Percentiles rank a stretch among this genome's conserved stretches.
Evolutionary conservation across 108 stramenopile species (phyloP).

Genomic region (Asterionellopsis glacialis): DNA sequence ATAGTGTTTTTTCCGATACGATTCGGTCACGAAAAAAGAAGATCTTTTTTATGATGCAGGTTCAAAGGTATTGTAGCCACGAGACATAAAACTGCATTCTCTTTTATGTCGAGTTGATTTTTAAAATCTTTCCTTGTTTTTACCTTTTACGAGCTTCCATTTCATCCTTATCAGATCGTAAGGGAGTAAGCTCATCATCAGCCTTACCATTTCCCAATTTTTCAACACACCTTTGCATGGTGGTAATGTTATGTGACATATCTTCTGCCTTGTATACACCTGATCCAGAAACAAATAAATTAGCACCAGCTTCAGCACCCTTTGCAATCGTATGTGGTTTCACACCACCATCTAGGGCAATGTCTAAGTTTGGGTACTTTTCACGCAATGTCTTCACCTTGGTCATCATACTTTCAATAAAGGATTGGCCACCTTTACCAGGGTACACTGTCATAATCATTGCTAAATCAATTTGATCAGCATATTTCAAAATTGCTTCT

Average conservation of each 20-base stretch:
- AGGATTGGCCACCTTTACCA: slow-evolving; percentile 85
- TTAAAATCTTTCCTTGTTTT: no score
- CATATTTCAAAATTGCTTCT: slow-evolving; percentile 52
- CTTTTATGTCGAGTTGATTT: no score
- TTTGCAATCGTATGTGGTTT: slow-evolving; percentile 71
- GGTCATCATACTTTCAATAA: slow-evolving; percentile 83
- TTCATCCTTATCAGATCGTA: slow-evolving; percentile 27
- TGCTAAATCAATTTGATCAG: slow-evolving; percentile 68
- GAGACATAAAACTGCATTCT: no score
- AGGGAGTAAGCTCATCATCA: slow-evolving; percentile 32
- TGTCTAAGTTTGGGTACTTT: slow-evolving; percentile 65
- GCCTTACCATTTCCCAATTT: slow-evolving; percentile 44
- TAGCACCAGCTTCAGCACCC: slow-evolving; percentile 86
- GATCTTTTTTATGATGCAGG: no score
- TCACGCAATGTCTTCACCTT: slow-evolving; percentile 73
- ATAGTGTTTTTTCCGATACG: no score
- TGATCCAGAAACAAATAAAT: slow-evolving; percentile 79
- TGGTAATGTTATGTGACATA: slow-evolving; percentile 36
- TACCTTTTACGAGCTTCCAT: no score
- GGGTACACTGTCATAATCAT: slow-evolving; percentile 94
- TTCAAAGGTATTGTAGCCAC: no score
- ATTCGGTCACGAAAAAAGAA: no score
- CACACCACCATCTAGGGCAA: slow-evolving; percentile 93
- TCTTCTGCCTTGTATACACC: slow-evolving; percentile 71
- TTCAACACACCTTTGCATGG: slow-evolving; percentile 48